Conservation (phyloP, 176 grass and related monocot species). For the Lolium rigidum region DNA sequence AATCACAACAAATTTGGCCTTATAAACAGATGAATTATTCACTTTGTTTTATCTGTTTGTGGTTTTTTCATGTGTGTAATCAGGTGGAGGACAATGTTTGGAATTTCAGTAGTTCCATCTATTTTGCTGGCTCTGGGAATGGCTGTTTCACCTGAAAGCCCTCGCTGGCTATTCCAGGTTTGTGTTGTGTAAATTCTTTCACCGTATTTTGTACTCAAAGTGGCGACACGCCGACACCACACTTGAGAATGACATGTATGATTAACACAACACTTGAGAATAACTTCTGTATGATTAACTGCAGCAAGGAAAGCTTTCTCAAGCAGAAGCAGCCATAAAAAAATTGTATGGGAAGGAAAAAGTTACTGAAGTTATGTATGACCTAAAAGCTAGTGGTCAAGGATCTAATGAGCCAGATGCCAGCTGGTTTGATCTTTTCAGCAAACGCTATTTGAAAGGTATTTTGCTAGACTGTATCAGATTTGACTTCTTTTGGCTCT, state of each 20-base stretch:
- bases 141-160: slow-evolving; percentile 60
- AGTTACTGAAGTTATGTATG: slow-evolving; percentile 86
- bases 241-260: slow-evolving; percentile 21
- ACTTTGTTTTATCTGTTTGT: slow-evolving; percentile 23
- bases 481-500: slow-evolving; percentile 30
- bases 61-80: slow-evolving; percentile 12
- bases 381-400: slow-evolving; percentile 72
- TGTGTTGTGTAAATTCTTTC: slow-evolving; percentile 27
- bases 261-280: slow-evolving; percentile 17
- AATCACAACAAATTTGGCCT: slow-evolving; percentile 1
- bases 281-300: slow-evolving; percentile 34
- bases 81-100: slow-evolving; percentile 99
- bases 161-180: slow-evolving; percentile 99
- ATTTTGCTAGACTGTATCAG: not conserved
- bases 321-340: slow-evolving; percentile 95
- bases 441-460: slow-evolving; percentile 97
- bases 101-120: slow-evolving; percentile 78
- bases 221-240: not conserved
- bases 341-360: slow-evolving; percentile 94
- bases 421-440: slow-evolving; percentile 97
- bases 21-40: slow-evolving; percentile 5
- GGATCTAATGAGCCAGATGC: slow-evolving; percentile 84
- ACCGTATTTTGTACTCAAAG: not conserved
- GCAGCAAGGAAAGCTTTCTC: slow-evolving; percentile 88
- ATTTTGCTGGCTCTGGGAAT: slow-evolving; percentile 90